phyloP scores from a whole-genome alignment of 192 early-diverging fungal species.

The Pilaira anomala region DNA sequence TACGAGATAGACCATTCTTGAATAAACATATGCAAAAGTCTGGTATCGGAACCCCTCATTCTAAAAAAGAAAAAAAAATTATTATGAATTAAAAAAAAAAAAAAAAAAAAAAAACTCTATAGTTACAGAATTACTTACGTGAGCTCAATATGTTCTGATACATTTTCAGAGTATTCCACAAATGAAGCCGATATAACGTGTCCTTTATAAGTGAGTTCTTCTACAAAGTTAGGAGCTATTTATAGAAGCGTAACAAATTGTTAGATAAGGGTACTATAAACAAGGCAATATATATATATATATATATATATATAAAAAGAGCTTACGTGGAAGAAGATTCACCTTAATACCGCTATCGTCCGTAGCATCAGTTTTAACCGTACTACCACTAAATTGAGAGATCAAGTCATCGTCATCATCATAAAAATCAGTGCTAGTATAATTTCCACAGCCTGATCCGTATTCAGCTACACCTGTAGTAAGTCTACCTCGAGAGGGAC shows the following conservation, averaged over 20 bases:
- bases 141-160: not conserved
- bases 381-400: not conserved
- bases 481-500: not conserved
- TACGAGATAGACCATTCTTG: conserved; percentile 26
- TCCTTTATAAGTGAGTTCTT: not conserved
- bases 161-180: not conserved
- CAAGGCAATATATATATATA: too few relatives aligned
- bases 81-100: not conserved
- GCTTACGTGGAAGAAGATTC: too few relatives aligned
- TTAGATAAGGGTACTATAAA: too few relatives aligned
- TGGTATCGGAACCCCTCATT: not conserved
- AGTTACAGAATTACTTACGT: too few relatives aligned
- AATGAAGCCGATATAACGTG: not conserved
- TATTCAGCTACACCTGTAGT: not conserved
- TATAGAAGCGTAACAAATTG: too few relatives aligned
- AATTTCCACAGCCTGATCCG: not conserved
- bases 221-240: too few relatives aligned
- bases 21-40: conserved; percentile 10
- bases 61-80: not conserved
- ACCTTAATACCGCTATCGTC: too few relatives aligned
- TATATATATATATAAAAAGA: too few relatives aligned
- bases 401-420: not conserved
- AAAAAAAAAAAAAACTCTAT: too few relatives aligned
- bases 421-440: not conserved
- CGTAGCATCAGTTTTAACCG: not conserved